Evolutionary conservation across 164 flowering plant species (phyloP).

Genomic region (Saururus chinensis): DNA sequence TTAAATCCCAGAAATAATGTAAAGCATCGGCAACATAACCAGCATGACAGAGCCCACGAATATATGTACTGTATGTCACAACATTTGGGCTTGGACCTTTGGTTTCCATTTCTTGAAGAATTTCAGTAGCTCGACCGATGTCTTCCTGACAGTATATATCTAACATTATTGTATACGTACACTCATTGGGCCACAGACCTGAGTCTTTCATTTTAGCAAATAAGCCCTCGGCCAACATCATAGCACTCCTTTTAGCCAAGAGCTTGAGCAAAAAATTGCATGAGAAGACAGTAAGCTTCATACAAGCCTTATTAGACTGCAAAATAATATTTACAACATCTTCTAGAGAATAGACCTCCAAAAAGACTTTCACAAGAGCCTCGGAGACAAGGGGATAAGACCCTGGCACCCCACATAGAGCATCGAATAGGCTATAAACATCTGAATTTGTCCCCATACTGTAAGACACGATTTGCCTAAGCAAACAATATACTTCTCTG

Average conservation of each 20-base stretch:
- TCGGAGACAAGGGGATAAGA: slow-evolving; percentile 14
- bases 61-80: slow-evolving; percentile 11
- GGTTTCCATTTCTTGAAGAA: slow-evolving; percentile 36
- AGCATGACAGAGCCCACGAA: slow-evolving; percentile 11
- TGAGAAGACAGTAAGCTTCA: slow-evolving; percentile 13
- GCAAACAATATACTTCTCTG: slow-evolving; percentile 26
- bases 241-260: slow-evolving; percentile 25
- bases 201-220: slow-evolving; percentile 40
- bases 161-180: slow-evolving; percentile 50
- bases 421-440: slow-evolving; percentile 16
- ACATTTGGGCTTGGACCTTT: slow-evolving; percentile 29
- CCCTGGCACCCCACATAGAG: slow-evolving; percentile 17
- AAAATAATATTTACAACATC: slow-evolving; percentile 33
- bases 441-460: slow-evolving; percentile 17
- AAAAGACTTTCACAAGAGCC: slow-evolving; percentile 43
- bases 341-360: slow-evolving; percentile 36
- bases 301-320: slow-evolving; percentile 26
- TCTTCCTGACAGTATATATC: slow-evolving; percentile 32
- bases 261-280: slow-evolving; percentile 60
- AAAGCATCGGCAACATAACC: slow-evolving; percentile 36
- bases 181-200: slow-evolving; percentile 48
- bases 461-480: slow-evolving; percentile 33
- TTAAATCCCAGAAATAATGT: slow-evolving; percentile 20
- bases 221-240: slow-evolving; percentile 14
- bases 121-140: slow-evolving; percentile 23